Evolutionary conservation across 2,329 filamentous ascomycete genomes (phyloP), one percentile per base, ranked within the genome.

Genomic region (Claviceps sp.): DNA sequence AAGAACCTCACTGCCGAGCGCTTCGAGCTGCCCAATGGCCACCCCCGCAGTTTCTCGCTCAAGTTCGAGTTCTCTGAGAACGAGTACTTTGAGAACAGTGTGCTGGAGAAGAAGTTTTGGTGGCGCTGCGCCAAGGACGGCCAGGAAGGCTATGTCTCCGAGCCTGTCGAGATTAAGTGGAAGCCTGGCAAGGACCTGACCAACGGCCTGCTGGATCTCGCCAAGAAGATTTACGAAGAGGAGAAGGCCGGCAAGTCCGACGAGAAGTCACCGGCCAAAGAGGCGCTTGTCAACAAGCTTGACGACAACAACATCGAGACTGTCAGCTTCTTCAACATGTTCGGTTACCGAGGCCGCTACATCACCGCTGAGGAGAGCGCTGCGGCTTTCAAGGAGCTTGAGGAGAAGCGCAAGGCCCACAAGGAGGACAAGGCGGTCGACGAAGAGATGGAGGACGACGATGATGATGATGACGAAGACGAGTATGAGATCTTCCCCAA

Each of bases 51-150:
- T 70, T 67, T 97, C 60, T 72, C 77, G 55, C 79, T 95, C 73
- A 82, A 72, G 56, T 88, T 93, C 63, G 82, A 86, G 61, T 95
- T 95, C 69, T 71, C 70, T 54, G 77, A 82, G 56, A 97, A 97
- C 70, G 82, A 88, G 48, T 83, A 84, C 72, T 95, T 97, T 62
- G 77, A 83, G 64, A 77, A 95, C 71, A 75, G 72, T 51, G 78
- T 82, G 51, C 71, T 97, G 48, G 86, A 91, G 71, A 97, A 97
- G 82, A 87, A 86, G 65, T 95, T 97, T 71, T 91, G 84, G 79
- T 88, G 84, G 76, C 82, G 90, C 58, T 77, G 78, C 65, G 74
- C 78, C 55, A 78, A 75, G 64, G 78, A 84, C 63, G 76, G 79
- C 62, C 89, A 81, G 80, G 74, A 78, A 38, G 87, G 87, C 38